phyloP scores from a whole-genome alignment of 1,284 basidiomycete genomes.

The Fomes fomentarius region DNA sequence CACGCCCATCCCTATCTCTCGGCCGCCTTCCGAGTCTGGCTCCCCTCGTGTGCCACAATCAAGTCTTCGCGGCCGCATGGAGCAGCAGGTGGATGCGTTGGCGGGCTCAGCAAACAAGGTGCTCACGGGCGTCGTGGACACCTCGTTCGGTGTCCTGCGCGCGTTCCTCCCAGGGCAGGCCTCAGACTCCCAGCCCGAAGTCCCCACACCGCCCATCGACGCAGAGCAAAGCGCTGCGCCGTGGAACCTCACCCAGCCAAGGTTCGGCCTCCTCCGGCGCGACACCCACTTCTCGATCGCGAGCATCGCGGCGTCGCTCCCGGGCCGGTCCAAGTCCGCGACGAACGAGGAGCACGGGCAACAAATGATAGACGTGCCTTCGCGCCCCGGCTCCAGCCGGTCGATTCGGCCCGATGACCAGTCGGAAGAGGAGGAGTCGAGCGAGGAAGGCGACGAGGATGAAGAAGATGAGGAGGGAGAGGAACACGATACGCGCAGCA shows the following conservation, averaged over 20 bases:
- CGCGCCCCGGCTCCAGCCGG: constrained; percentile 56
- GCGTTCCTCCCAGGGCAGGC: constrained; percentile 53
- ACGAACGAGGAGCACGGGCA: constrained; percentile 60
- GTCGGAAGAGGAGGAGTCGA: constrained; percentile 37
- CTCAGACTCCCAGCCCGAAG: constrained; percentile 31
- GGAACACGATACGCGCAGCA: constrained; percentile 65
- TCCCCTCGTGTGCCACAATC: constrained; percentile 42
- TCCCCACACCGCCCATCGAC: constrained; percentile 29
- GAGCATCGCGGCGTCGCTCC: constrained; percentile 70
- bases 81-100: constrained; percentile 83
- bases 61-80: constrained; percentile 73
- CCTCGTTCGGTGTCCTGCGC: constrained; percentile 79
- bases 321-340: constrained; percentile 36
- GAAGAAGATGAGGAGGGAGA: constrained; percentile 42
- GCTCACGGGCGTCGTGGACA: constrained; percentile 83
- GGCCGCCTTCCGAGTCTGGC: constrained; percentile 31
- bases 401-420: constrained; percentile 39
- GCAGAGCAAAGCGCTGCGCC: constrained; percentile 35
- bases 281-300: constrained; percentile 84
- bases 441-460: constrained; percentile 38
- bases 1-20: constrained; percentile 70
- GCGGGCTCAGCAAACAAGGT: constrained; percentile 86
- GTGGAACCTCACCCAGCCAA: constrained; percentile 39
- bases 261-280: constrained; percentile 67
- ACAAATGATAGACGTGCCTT: constrained; percentile 65